Base-by-base conservation (phyloP, 768 basidiomycete species). In the Mrakia frigida region DNA sequence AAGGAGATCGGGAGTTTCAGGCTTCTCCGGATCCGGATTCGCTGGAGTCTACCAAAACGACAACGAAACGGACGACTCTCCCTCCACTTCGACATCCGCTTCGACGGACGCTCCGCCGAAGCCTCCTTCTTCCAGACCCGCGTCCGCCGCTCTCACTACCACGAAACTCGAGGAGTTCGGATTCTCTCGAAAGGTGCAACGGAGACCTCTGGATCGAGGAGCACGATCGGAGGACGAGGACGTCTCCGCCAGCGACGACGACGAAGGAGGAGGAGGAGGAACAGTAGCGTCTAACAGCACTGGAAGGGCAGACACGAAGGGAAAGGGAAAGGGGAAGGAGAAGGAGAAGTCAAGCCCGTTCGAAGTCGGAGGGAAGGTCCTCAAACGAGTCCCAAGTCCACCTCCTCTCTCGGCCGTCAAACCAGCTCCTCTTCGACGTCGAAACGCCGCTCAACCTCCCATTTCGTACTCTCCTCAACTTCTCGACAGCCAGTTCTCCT, bases 161-260 rank as follows among this genome's bases (percentile, higher is more conserved):
- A 43, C 65, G 35, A 68, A 39, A 18, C 37, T 68, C 21, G 37
- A 43, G 25, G 21, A 43, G 39, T n/a, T 25, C 39, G 65, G 65
- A 11, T 68, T 68, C 37, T 23, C 39, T 39, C 23, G 3, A 5
- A 35, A 25, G 25, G 18, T 21, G 3, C 18, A 43, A 0, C 35
- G 23, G 6, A 43, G 37, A 13, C 65, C 65, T 43, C 23, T 68
- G 35, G 35, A 68, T 13, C 65, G 65, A 41, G 37, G 25, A 37
- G 21, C 65, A 18, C 18, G 37, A 39, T 25, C 65, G 37, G 65
- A 41, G 21, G 65, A 68, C 37, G 65, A 68, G 65, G 65, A 68
- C 65, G 65, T 68, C 3, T 35, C 35, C 6, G 65, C 65, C 18
- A 68, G 65, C 65, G 65, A 68, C 37, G 65, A 68, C 65, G 65